Evolutionary conservation across 306 rosid species (phyloP), one percentile per base, ranked within the genome.

Genomic region (Cicer bijugum): DNA sequence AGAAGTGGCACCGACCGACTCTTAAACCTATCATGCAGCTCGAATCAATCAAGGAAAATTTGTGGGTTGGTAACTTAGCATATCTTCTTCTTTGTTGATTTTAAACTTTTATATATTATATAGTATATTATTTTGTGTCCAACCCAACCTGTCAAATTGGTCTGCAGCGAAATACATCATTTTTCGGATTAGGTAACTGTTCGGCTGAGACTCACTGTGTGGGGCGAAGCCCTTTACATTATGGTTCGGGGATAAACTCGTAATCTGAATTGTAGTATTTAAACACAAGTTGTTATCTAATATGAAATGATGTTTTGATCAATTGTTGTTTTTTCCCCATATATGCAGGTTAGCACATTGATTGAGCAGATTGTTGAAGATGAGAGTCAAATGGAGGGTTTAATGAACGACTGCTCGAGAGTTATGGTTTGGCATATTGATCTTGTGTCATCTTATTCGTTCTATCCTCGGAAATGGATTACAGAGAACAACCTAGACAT

Each of bases 311-410:
- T 67, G 60, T 57, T 20, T 60, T 77, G 43, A 74, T 60, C 45
- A 33, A 73, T 4, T 42, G 43, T 46, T 53, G 68, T 71, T 45
- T 82, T 79, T 74, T 28, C 6, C n/a, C 9, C 16, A 53, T 59
- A 57, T 39, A 40, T 86, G 83, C 78, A 94, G 98, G 92, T 72
- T 56, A 94, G 95, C 85, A 53, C 87, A 50, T 91, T 94, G 76
- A 84, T 94, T 10, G 92, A 88, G 84, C 97, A 88, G 80, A 9
- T 91, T 66, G 90, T 91, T 53, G 92, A 94, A 84, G 96, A 91
- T 78, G 98, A 94, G 80, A 89, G 91, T 85, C 94, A 91, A 82
- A 94, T 91, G 96, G 96, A 94, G 76, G 90, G 95, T 56, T 75
- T 91, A 68, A 76, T 20, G 72, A 78, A 75, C 72, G 85, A 82